These are phyloP conservation scores for Peronospora farinosa DNA, from an alignment of 352 stramenopile species.

Conservation along the genomic window DNA sequence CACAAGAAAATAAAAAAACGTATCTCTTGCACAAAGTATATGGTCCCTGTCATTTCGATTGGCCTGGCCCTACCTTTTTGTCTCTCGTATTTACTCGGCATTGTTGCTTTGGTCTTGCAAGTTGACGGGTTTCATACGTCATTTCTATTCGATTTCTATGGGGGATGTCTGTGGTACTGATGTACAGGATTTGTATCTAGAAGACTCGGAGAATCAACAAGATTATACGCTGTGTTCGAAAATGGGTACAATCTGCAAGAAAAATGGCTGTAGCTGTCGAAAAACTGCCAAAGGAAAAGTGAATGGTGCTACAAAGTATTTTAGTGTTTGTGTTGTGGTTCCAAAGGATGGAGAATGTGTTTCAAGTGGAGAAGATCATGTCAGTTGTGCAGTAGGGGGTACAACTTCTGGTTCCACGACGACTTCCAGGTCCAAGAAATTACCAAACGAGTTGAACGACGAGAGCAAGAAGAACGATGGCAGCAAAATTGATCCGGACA, in stretches of 20 bases:
- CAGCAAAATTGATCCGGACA: neutral
- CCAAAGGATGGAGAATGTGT: constrained; percentile 20
- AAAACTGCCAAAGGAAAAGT: constrained; percentile 10
- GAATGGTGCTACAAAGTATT: constrained; percentile 23
- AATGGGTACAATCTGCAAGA: constrained; percentile 31
- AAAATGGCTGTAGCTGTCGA: constrained; percentile 30
- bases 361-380: constrained; percentile 22
- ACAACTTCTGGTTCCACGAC: neutral
- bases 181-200: constrained; percentile 28
- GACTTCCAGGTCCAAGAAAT: neutral
- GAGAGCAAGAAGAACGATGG: too few relatives aligned
- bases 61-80: constrained; percentile 17
- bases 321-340: constrained; percentile 27
- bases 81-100: constrained; percentile 17
- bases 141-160: too few relatives aligned
- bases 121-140: too few relatives aligned
- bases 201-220: constrained; percentile 27
- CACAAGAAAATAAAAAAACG: neutral
- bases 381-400: constrained; percentile 22
- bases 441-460: constrained; percentile 11
- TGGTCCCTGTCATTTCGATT: neutral
- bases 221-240: constrained; percentile 27
- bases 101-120: constrained; percentile 25
- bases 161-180: constrained; percentile 23
- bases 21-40: constrained; percentile 29